phyloP scores from a whole-genome alignment of 2,329 filamentous ascomycete species.

The Pezicula carpinea region DNA sequence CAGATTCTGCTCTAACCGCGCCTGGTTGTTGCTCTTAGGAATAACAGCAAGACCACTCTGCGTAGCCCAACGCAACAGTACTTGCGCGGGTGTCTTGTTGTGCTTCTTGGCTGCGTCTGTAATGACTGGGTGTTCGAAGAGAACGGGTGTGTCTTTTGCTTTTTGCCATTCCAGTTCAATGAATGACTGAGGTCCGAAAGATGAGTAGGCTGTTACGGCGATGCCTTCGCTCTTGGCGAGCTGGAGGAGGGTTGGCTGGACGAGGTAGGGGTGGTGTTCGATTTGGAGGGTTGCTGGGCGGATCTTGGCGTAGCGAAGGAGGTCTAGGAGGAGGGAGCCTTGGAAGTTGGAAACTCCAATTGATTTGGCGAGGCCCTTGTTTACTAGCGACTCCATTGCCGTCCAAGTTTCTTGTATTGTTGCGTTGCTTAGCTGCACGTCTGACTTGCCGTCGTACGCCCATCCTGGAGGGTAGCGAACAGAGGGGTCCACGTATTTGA shows the following conservation, averaged over 20 bases:
- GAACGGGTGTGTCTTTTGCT: constrained; percentile 58
- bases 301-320: constrained; percentile 72
- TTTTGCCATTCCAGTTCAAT: constrained; percentile 70
- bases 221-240: constrained; percentile 68
- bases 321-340: constrained; percentile 70
- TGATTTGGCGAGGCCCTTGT: constrained; percentile 61
- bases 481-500: constrained; percentile 78
- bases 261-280: constrained; percentile 86
- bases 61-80: constrained; percentile 82
- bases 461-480: constrained; percentile 79
- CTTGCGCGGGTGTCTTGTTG: constrained; percentile 70
- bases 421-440: constrained; percentile 61
- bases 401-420: constrained; percentile 78
- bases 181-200: constrained; percentile 77
- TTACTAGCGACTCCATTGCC: constrained; percentile 72
- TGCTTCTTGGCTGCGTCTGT: constrained; percentile 63
- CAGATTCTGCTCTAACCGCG: constrained; percentile 59
- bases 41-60: constrained; percentile 79
- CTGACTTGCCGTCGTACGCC: constrained; percentile 58
- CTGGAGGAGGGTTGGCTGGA: constrained; percentile 66
- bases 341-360: constrained; percentile 86
- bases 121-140: constrained; percentile 67
- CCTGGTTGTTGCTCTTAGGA: constrained; percentile 65
- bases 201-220: constrained; percentile 76
- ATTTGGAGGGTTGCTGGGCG: constrained; percentile 76